Evolutionary conservation across 2,329 filamentous ascomycete species (phyloP), one percentile per base, ranked within the genome.

Genomic region (Periconia sp.): DNA sequence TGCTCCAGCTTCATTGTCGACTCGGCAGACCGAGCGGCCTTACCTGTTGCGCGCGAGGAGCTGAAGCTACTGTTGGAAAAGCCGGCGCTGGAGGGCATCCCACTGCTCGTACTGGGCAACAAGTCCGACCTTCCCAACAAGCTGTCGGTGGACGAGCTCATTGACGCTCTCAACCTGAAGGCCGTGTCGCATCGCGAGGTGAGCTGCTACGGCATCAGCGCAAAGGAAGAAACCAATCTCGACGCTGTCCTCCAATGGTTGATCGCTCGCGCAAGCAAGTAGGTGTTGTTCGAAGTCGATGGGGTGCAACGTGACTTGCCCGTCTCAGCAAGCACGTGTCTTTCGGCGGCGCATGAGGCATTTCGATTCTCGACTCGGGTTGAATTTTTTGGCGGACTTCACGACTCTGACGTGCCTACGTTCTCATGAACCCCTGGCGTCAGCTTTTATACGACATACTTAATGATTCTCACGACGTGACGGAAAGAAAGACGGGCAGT

Each of bases 151-250:
- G 94, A 99, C 69, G 91, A 97, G 72, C 75, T 99, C 66, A 97
- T 99, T 74, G 92, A 96, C 48, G 86, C 86, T 51, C 81, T 99
- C 73, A 86, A 96, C 61, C 81, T 99, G 44, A 95, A 94, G 70
- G 84, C 83, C 57, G 91, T 99, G 69, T 88, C 86, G 47, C 87
- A 90, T 63, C 89, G 94, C 41, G 94, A 99, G 72, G 92, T 99
- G 59, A 96, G 90, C 75, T 97, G 94, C 75, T 99, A 99, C 72
- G 92, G 92, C 50, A 96, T 99, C 75, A 96, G 92, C 70, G 94
- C 92, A 48, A 97, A 97, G 73, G 92, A 97, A 70, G 94, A 99
- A 75, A 99, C 92, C 44, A 99, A 99, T 74, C 84, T 99, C 54
- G 92, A 99, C 66, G 94, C 92, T 5, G 94, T 99, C 38, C 79